These are phyloP conservation scores for Puccinia hordei DNA, from an alignment of 1,284 basidiomycete species.

Conservation along the genomic window DNA sequence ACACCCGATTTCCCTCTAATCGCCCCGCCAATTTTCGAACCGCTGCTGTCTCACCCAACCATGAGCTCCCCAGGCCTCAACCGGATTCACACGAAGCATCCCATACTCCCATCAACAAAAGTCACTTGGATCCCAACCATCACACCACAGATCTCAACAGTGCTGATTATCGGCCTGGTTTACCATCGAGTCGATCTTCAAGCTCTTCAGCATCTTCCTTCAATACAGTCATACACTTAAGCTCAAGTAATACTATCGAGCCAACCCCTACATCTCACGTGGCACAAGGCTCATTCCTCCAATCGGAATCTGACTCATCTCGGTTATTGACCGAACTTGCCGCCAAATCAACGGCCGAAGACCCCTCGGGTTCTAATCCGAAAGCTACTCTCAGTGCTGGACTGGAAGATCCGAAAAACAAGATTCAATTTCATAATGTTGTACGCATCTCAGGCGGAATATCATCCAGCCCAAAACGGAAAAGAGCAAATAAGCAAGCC, in stretches of 20 bases:
- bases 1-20: not conserved
- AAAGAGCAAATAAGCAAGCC: conserved; percentile 13
- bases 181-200: not conserved
- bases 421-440: conserved; percentile 47
- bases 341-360: not conserved
- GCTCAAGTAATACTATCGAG: not conserved
- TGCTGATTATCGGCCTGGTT: not conserved
- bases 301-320: conserved; percentile 2
- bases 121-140: not conserved
- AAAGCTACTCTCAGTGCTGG: not conserved
- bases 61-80: not conserved
- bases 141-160: not conserved
- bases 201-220: conserved; percentile 21
- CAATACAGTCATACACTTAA: conserved; percentile 16
- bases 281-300: conserved; percentile 6
- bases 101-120: not conserved
- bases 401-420: not conserved
- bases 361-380: not conserved
- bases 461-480: conserved; percentile 30
- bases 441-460: conserved; percentile 46
- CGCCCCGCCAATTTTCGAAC: not conserved
- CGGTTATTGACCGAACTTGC: conserved; percentile 7
- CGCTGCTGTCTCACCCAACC: not conserved
- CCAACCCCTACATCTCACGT: conserved; percentile 5
- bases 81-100: not conserved